Conservation (phyloP, 257 asterid genomes). For the Solanum raphanifolium region DNA sequence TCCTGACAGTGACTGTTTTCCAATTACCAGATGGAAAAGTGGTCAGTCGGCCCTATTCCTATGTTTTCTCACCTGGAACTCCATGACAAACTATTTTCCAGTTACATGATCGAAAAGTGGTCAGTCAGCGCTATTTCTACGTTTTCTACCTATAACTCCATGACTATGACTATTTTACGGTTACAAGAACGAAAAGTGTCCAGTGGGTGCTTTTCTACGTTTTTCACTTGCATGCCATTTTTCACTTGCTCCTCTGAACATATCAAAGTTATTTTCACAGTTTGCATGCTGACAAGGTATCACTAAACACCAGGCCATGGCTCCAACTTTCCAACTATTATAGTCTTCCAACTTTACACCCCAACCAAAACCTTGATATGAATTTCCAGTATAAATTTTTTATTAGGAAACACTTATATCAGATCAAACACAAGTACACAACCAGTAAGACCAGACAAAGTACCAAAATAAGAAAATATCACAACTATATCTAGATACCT, state of each 20-base stretch:
- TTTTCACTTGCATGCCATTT: not conserved
- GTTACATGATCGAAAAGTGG: not conserved
- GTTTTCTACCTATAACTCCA: not conserved
- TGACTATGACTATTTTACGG: not conserved
- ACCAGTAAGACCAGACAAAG: not conserved
- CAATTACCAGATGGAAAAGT: not conserved
- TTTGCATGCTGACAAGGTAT: not conserved
- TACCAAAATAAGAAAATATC: not conserved
- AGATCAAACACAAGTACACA: not conserved
- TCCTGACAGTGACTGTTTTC: not conserved
- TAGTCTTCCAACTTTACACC: not conserved
- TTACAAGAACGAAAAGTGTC: not conserved
- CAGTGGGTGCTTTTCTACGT: not conserved
- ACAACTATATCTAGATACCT: slow-evolving; percentile 21
- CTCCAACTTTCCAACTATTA: not conserved
- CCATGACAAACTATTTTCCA: not conserved
- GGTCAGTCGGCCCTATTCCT: not conserved
- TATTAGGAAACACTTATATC: not conserved
- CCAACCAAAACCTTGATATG: not conserved
- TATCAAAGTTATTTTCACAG: not conserved
- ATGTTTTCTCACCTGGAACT: not conserved
- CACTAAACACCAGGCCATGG: not conserved
- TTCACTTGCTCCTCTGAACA: not conserved
- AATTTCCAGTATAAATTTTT: not conserved
- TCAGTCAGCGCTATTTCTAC: not conserved